Evolutionary conservation across 2,329 filamentous ascomycete species (phyloP), one percentile per base, ranked within the genome.

Genomic region (Westerdykella ornata): DNA sequence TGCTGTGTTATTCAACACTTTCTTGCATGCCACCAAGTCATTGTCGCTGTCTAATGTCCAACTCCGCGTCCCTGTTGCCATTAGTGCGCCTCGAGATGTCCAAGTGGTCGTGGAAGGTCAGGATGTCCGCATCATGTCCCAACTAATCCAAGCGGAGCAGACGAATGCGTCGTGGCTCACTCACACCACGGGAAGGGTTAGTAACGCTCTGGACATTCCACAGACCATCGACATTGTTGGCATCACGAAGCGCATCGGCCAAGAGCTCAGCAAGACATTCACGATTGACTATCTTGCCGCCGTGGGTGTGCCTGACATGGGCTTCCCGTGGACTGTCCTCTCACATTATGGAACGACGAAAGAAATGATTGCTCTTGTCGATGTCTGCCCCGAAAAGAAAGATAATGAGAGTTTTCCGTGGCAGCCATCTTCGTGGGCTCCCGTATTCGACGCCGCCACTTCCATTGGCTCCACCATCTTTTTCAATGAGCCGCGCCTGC

Each of bases 361-460:
- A 6, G 66, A 71, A 41, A 70, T 71, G 67, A 51, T 72, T 11
- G 66, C 64, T 4, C 53, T 52, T 11, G 65, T 72, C 14, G 67
- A 70, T 36, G 54, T 61, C 35, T 52, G 53, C 22, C 65, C 63
- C 0, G 45, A 53, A 2, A 39, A 36, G 8, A 50, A 52, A 2
- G 59, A 62, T 9, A 42, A 29, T 12, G 50, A 49, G 5, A 54
- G 48, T 19, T 44, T 54, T 2, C 42, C 52, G 3, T 66, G 62
- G 62, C 54, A 63, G 35, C n/a, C 42, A 1, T 32, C 41, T 2
- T 67, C 62, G 2, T 68, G 62, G 65, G 66, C 66, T 5, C 59
- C 68, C 1, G 49, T 68, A 4, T 48, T 71, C 5, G 68, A 71
- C 39, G 60, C 68, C 2, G 68, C 67, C 4, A 68, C 67, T 1